phyloP scores from a whole-genome alignment of 164 flowering plant genomes.

The Amborella trichopoda region DNA sequence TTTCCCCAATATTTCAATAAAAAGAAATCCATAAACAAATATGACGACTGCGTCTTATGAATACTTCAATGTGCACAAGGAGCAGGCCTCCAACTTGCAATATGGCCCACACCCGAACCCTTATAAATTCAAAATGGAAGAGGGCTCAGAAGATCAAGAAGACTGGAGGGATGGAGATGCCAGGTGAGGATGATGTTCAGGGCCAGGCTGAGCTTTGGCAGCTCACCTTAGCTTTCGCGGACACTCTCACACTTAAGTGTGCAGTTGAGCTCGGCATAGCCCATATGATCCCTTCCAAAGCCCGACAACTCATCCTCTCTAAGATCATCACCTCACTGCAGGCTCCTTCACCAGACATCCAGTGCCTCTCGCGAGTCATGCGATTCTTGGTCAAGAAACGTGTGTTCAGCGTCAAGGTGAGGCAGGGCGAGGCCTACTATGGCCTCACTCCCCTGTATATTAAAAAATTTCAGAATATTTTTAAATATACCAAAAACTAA shows the following conservation, averaged over 20 bases:
- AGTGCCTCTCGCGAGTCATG: conserved; percentile 33
- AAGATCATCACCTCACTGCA: conserved; percentile 14
- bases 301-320: conserved; percentile 19
- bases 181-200: no score
- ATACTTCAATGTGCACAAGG: no score
- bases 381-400: conserved; percentile 24
- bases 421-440: conserved; percentile 10
- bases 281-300: conserved; percentile 29
- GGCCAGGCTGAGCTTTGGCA: conserved; percentile 31
- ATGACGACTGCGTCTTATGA: no score
- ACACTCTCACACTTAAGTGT: conserved; percentile 32
- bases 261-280: conserved; percentile 37
- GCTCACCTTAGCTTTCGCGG: conserved; percentile 22
- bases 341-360: conserved; percentile 14
- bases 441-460: conserved; percentile 20
- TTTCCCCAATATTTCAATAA: no score
- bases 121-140: no score
- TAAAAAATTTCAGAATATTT: no score
- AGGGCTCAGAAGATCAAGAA: no score
- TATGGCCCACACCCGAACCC: no score
- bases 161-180: no score
- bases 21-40: no score
- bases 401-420: conserved; percentile 13
- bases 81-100: no score
- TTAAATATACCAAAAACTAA: no score